These are phyloP conservation scores for Parietaria judaica DNA, from an alignment of 306 rosid genomes.

Conservation along the genomic window DNA sequence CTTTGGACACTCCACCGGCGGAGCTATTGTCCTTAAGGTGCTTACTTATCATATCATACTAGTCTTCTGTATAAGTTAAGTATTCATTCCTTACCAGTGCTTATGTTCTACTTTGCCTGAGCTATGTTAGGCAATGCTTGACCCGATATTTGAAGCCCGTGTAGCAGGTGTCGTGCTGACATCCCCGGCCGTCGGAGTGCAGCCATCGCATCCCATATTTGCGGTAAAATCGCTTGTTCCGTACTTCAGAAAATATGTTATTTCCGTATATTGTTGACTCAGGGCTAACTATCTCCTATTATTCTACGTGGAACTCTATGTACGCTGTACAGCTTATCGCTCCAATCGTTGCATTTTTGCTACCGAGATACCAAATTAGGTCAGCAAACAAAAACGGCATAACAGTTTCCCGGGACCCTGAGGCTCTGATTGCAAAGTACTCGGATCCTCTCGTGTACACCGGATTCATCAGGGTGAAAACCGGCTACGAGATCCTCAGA, in stretches of 20 bases:
- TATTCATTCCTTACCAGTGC: constrained; percentile 3
- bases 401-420: constrained; percentile 71
- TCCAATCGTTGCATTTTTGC: constrained; percentile 54
- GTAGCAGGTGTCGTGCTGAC: constrained; percentile 65
- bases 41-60: too few relatives aligned
- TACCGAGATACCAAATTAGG: constrained; percentile 61
- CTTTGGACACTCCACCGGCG: constrained; percentile 93
- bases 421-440: constrained; percentile 65
- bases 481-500: constrained; percentile 74
- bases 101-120: neutral
- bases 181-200: constrained; percentile 90
- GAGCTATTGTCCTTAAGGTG: constrained; percentile 84
- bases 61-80: neutral
- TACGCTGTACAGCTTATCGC: constrained; percentile 46
- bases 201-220: constrained; percentile 65
- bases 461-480: constrained; percentile 60
- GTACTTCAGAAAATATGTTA: neutral
- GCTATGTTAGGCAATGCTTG: constrained; percentile 60
- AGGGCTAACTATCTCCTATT: too few relatives aligned
- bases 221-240: constrained; percentile 38
- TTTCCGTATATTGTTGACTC: neutral
- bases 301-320: too few relatives aligned
- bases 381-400: constrained; percentile 53
- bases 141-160: constrained; percentile 52
- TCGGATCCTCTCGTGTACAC: constrained; percentile 85